Evolutionary conservation across 768 basidiomycete species (phyloP).

Genomic region (Pilatotrama ljubarskyi): DNA sequence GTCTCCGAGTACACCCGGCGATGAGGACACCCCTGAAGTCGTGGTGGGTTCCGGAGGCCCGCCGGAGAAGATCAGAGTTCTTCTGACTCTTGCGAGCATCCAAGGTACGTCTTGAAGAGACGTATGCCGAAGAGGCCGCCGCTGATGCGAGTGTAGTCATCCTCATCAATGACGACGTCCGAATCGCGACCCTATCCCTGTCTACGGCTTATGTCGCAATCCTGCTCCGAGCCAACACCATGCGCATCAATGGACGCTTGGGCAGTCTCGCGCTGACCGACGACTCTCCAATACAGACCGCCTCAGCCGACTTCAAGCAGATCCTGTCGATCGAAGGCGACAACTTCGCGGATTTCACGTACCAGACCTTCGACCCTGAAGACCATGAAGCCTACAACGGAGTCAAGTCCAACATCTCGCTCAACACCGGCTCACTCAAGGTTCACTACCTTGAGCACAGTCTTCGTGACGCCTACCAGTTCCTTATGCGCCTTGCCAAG

Average conservation of each 20-base stretch:
- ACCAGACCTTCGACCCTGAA: constrained; percentile 84
- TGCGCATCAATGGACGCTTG: constrained; percentile 78
- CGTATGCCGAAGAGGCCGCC: neutral
- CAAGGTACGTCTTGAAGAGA: constrained; percentile 55
- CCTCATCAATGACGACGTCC: constrained; percentile 67
- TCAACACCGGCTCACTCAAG: constrained; percentile 88
- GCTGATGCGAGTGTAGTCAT: constrained; percentile 50
- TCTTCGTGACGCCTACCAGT: constrained; percentile 85
- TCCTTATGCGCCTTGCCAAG: constrained; percentile 80
- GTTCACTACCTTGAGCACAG: constrained; percentile 88
- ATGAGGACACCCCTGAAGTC: constrained; percentile 9
- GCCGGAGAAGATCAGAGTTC: constrained; percentile 66
- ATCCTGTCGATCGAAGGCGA: constrained; percentile 92
- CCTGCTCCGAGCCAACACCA: constrained; percentile 65
- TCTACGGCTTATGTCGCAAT: constrained; percentile 88
- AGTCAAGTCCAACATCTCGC: constrained; percentile 77
- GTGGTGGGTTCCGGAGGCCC: constrained; percentile 12
- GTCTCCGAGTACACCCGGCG: constrained; percentile 7
- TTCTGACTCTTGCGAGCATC: constrained; percentile 82
- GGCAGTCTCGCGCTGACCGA: constrained; percentile 84
- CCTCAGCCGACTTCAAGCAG: constrained; percentile 72
- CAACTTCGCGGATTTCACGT: constrained; percentile 91
- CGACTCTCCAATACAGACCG: constrained; percentile 52
- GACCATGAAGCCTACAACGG: constrained; percentile 68
- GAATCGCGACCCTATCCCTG: constrained; percentile 82